phyloP scores from a whole-genome alignment of 2,329 filamentous ascomycete species.

The Bimuria novae-zelandiae region DNA sequence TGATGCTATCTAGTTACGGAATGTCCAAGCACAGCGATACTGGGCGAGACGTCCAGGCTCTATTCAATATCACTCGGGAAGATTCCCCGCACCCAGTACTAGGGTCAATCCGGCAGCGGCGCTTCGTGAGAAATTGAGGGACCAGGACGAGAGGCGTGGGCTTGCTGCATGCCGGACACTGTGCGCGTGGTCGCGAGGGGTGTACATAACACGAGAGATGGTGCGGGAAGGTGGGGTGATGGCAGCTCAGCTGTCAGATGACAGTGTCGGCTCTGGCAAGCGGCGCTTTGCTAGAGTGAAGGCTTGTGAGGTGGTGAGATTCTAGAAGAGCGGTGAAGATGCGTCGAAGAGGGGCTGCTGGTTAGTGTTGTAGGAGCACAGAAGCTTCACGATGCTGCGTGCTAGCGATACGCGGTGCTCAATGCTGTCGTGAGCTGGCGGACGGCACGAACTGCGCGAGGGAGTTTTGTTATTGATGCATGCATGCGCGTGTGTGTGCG shows the following conservation, averaged over 20 bases:
- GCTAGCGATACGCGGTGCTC: too few relatives aligned
- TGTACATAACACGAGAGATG: conserved; percentile 13
- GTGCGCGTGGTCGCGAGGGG: conserved; percentile 26
- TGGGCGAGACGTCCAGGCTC: conserved; percentile 5
- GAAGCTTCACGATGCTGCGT: too few relatives aligned
- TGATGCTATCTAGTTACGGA: background rate
- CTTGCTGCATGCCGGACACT: conserved; percentile 19
- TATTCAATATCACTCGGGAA: conserved; percentile 18
- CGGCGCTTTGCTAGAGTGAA: conserved; percentile 8
- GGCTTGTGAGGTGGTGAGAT: background rate
- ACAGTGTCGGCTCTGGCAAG: conserved; percentile 20
- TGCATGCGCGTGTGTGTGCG: background rate
- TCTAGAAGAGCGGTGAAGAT: conserved; percentile 31
- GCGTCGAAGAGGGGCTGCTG: conserved; percentile 4
- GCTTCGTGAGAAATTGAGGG: conserved; percentile 28
- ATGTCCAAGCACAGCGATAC: conserved; percentile 8
- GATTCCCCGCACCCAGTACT: conserved; percentile 27
- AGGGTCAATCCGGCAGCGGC: conserved; percentile 35
- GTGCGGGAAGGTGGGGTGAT: background rate
- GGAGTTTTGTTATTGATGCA: background rate
- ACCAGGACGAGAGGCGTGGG: conserved; percentile 26
- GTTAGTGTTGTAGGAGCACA: background rate
- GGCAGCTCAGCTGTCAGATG: conserved; percentile 35
- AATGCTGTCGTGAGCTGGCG: background rate
- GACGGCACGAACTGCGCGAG: background rate